Percentiles rank a stretch among this genome's conserved stretches.
These are phyloP conservation scores for Aspergillus sclerotioniger DNA, from an alignment of 495 filamentous ascomycete genomes.

Conservation along the genomic window DNA sequence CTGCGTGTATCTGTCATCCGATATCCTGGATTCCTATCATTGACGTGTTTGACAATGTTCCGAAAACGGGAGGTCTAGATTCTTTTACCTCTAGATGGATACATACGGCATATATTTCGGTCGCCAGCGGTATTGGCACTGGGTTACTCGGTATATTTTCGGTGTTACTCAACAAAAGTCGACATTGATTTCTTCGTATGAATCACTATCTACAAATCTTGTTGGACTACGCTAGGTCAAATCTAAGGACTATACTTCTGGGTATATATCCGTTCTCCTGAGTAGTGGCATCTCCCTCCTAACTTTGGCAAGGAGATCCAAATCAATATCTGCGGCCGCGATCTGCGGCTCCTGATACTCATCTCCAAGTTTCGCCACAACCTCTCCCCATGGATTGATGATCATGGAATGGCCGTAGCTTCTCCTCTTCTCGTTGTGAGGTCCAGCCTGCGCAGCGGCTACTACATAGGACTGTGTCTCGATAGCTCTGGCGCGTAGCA, in stretches of 20 bases:
- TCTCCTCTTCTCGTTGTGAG: slow-evolving; percentile 72
- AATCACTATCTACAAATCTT: background rate
- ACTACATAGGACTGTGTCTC: slow-evolving; percentile 87
- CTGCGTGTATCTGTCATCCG: slow-evolving; percentile 37
- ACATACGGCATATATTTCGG: background rate
- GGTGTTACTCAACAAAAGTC: background rate
- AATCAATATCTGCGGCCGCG: slow-evolving; percentile 49
- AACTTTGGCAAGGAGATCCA: slow-evolving; percentile 49
- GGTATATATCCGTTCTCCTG: slow-evolving; percentile 62
- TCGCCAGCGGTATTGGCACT: background rate
- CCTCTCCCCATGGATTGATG: slow-evolving; percentile 81
- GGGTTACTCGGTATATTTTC: background rate
- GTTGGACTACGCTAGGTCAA: background rate
- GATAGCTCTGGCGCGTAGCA: slow-evolving; percentile 80
- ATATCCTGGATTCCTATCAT: slow-evolving; percentile 30
- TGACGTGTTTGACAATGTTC: slow-evolving; percentile 28
- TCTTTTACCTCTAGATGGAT: slow-evolving; percentile 10
- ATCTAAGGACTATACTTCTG: slow-evolving; percentile 42
- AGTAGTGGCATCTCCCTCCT: slow-evolving; percentile 63
- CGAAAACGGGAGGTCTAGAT: slow-evolving; percentile 22
- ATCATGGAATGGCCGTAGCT: slow-evolving; percentile 92
- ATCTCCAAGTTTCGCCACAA: slow-evolving; percentile 62
- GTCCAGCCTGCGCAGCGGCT: slow-evolving; percentile 80
- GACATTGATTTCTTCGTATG: too few relatives aligned
- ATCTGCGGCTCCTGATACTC: slow-evolving; percentile 52